Base-by-base conservation (phyloP, 164 flowering plant genomes). In the Cinnamomum chago region DNA sequence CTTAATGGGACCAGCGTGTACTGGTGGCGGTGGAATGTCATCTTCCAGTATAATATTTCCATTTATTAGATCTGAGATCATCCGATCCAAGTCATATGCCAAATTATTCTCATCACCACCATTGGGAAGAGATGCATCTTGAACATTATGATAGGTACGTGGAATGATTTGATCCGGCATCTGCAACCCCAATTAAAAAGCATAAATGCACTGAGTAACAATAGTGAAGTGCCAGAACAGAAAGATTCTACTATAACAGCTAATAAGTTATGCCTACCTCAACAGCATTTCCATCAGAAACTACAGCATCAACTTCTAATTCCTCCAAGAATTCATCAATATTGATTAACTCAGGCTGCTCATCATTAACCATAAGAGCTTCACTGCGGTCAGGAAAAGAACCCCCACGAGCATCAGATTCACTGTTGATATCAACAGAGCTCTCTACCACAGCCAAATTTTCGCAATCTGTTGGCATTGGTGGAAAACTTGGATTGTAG, bases 81-180 rank as follows among this genome's bases (percentile, higher is more conserved):
- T 58, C 28, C 11, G 78, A 70, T 47, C 7, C 17, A 50, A 58
- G 24, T 12, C 69, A 73, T 73, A 13, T 3, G 60, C 71, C 12
- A 68, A 0, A 60, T 62, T 69, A 51, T 83, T 76, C 76, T 82
- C 85, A 71, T 58, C 17, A 9, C 30, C 80, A 24, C 74, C 79
- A 9, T 40, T 40, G 47, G 13, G 17, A 65, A n/a, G 27, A 51
- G 71, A 14, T 27, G 17, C 28, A 23, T 6, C 5, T 24, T 72
- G 35, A 15, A 14, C n/a, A 14, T 5, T 17, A 66, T 24, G 15
- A 64, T 4, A 14, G 27, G 13, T 27, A 66, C 10, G 4, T 28
- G 47, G 68, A 66, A 67, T 67, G 20, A 17, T 3, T 67, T 3
- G n/a, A 6, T 67, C 40, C n/a, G 7, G 47, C 20, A 5, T 30